Percentiles rank a stretch among this genome's conserved stretches.
phyloP scores from a whole-genome alignment of 495 filamentous ascomycete genomes.

The Aspergillus sparsus region DNA sequence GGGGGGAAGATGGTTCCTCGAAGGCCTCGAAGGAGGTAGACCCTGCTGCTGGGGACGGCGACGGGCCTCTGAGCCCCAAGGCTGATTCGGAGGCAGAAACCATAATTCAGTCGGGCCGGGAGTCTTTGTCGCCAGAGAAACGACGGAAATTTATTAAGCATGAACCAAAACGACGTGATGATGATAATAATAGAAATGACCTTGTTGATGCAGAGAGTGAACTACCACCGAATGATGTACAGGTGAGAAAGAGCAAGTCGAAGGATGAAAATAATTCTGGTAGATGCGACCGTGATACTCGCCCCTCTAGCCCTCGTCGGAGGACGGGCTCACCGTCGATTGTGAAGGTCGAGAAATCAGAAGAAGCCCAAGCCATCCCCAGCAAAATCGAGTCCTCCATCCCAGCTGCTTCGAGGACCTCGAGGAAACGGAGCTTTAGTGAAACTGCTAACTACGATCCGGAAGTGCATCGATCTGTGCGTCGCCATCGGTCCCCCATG shows the following conservation, averaged over 20 bases:
- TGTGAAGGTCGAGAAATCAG: constrained; percentile 42
- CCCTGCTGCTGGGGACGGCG: constrained; percentile 33
- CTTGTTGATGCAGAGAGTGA: constrained; percentile 40
- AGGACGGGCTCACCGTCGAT: constrained; percentile 32
- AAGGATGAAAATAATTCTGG: constrained; percentile 30
- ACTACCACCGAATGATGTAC: constrained; percentile 26
- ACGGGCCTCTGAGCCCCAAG: constrained; percentile 44
- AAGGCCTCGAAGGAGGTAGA: constrained; percentile 29
- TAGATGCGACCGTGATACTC: constrained; percentile 28
- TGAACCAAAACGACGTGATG: constrained; percentile 52
- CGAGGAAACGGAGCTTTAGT: constrained; percentile 47
- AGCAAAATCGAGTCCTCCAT: constrained; percentile 25
- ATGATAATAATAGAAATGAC: constrained; percentile 60
- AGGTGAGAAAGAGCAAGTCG: constrained; percentile 39
- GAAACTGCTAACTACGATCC: constrained; percentile 42
- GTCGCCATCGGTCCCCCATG: constrained; percentile 22
- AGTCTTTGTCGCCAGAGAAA: constrained; percentile 68
- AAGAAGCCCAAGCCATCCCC: constrained; percentile 33
- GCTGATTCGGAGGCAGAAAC: constrained; percentile 80
- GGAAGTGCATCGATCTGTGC: constrained; percentile 30
- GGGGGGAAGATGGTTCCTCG: constrained; percentile 25
- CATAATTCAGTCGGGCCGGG: constrained; percentile 72
- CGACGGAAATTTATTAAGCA: constrained; percentile 68
- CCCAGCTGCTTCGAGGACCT: constrained; percentile 23
- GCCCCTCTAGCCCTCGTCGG: constrained; percentile 31